phyloP scores from a whole-genome alignment of 495 filamentous ascomycete species.

The Podospora comata region DNA sequence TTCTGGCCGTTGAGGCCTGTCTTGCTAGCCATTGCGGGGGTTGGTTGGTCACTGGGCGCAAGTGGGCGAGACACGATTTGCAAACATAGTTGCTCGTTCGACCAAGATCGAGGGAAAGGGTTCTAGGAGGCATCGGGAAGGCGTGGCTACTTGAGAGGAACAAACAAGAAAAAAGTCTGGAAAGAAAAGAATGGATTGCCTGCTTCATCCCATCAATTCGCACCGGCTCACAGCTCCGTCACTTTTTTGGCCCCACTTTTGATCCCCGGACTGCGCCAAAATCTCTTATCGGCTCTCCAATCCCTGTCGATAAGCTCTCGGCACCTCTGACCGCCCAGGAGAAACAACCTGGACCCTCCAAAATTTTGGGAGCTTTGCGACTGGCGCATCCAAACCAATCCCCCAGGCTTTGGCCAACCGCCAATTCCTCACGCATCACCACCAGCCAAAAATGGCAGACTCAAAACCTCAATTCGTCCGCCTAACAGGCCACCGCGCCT shows the following conservation, averaged over 20 bases:
- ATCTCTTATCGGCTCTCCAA: slow-evolving; percentile 28
- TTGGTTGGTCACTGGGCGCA: slow-evolving; percentile 21
- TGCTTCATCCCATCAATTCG: background rate
- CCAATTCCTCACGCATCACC: slow-evolving; percentile 6
- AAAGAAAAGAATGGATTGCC: background rate
- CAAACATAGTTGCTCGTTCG: slow-evolving; percentile 35
- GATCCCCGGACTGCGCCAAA: slow-evolving; percentile 3
- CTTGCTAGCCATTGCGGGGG: slow-evolving; percentile 24
- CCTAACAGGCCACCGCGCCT: slow-evolving; percentile 78
- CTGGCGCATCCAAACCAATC: slow-evolving; percentile 1
- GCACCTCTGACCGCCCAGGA: slow-evolving; percentile 30
- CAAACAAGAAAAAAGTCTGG: background rate
- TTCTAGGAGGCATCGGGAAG: slow-evolving; percentile 32
- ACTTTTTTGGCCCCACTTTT: slow-evolving; percentile 21
- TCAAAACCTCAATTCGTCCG: slow-evolving; percentile 49
- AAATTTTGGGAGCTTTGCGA: slow-evolving; percentile 30
- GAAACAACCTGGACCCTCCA: slow-evolving; percentile 28
- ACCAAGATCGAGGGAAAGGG: slow-evolving; percentile 26
- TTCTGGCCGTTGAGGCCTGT: slow-evolving; percentile 18
- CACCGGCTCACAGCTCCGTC: slow-evolving; percentile 5
- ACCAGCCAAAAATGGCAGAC: slow-evolving; percentile 36
- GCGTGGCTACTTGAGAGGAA: background rate
- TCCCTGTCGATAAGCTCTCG: slow-evolving; percentile 20
- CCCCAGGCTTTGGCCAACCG: slow-evolving; percentile 2
- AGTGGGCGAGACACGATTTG: slow-evolving; percentile 32